Base-by-base conservation (phyloP, 2,329 filamentous ascomycete species). In the Trichophyton simii region DNA sequence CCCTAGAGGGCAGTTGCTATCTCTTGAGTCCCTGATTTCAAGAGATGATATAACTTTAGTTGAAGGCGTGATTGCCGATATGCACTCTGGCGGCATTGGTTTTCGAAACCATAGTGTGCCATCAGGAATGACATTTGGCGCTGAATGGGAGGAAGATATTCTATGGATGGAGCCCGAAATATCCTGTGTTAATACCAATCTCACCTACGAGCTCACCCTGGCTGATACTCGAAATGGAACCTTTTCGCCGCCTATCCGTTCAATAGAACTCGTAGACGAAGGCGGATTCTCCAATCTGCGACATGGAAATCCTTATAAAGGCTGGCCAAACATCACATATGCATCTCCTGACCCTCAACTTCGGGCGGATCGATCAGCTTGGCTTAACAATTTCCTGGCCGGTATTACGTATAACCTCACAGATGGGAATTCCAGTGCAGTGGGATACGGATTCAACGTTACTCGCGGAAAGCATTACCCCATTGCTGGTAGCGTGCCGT, bases 101-200 rank as follows among this genome's bases (percentile, higher is more conserved):
- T 75, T 79, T 8, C 72, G 78, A 20, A 79, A 79, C 63, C 77
- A 79, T 60, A 78, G 72, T 0, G 60, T 72, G 0, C 78, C 78
- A 1, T 34, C 62, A 0, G 22, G 18, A n/a, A 66, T 63, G 0
- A 62, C 71, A 2, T 71, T 68, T 44, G 78, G 77, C 0, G 74
- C 69, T 8, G 70, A 66, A 0, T 80, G 78, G 78, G 67, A 68
- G 0, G 79, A 81, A 61, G 77, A 80, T 61, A 59, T 81, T 3
- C 71, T 80, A 0, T 80, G 78, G 64, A 64, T 80, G 6, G 73
- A 78, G 63, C 79, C 78, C 0, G 73, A 77, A 20, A 75, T 75
- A 0, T 67, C 68, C 3, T 80, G 78, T 62, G 77, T 79, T 2
- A 67, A 76, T 58, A 73, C 71, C 2, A 71, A 71, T 57, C 25